These are phyloP conservation scores for Ambrosia hybrid DNA, from an alignment of 140 eudicot genomes.

Conservation along the genomic window DNA sequence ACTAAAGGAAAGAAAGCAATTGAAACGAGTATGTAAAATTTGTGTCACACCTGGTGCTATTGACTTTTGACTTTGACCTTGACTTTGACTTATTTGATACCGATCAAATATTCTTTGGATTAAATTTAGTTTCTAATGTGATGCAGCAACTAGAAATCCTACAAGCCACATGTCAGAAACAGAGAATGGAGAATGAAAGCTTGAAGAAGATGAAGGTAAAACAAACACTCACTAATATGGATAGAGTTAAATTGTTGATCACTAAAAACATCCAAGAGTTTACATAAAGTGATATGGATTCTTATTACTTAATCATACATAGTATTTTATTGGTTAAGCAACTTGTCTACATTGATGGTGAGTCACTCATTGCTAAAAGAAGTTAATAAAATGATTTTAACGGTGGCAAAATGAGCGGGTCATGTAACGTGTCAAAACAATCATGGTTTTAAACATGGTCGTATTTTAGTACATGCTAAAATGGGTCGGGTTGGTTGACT, in stretches of 20 bases:
- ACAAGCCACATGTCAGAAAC: slow-evolving; percentile 42
- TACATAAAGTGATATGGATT: background rate
- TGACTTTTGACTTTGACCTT: background rate
- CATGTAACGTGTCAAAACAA: background rate
- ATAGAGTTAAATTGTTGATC: background rate
- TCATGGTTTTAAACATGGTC: background rate
- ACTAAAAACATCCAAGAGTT: background rate
- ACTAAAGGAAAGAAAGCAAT: slow-evolving; percentile 56
- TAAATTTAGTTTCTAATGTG: slow-evolving; percentile 20
- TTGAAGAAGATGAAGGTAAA: slow-evolving; percentile 82
- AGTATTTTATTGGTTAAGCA: background rate
- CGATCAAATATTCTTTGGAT: background rate
- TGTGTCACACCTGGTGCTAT: background rate
- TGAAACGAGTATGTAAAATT: slow-evolving; percentile 56
- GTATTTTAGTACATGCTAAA: background rate
- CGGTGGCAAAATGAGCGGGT: background rate
- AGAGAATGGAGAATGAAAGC: slow-evolving; percentile 47
- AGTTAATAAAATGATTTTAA: background rate
- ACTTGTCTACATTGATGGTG: background rate
- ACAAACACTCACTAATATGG: background rate
- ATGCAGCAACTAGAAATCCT: slow-evolving; percentile 60
- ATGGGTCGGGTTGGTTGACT: no score
- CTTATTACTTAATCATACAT: background rate
- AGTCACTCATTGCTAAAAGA: background rate
- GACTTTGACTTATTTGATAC: no score